phyloP scores from a whole-genome alignment of 192 early-diverging fungal species.

The Umbelopsis sp. region DNA sequence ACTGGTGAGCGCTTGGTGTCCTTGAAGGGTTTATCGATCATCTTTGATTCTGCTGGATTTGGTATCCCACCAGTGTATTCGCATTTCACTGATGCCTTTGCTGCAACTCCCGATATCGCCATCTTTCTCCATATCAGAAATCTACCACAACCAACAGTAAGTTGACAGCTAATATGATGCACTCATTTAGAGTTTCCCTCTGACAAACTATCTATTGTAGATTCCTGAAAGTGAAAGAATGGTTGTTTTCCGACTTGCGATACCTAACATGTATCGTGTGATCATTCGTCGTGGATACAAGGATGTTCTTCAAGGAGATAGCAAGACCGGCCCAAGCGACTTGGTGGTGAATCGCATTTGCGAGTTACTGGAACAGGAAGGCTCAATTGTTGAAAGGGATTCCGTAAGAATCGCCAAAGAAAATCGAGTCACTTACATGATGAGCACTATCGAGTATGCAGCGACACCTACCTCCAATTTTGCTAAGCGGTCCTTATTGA shows the following conservation, averaged over 20 bases:
- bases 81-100: constrained; percentile 28
- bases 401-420: background rate
- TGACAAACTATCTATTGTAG: background rate
- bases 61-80: constrained; percentile 20
- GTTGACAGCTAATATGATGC: background rate
- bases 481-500: background rate
- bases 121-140: constrained; percentile 27
- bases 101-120: constrained; percentile 16
- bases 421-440: background rate
- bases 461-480: background rate
- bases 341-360: constrained; percentile 3
- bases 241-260: constrained; percentile 12
- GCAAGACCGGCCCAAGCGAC: background rate
- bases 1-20: background rate
- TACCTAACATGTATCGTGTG: constrained; percentile 20
- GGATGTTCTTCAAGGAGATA: constrained; percentile 1
- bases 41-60: constrained; percentile 21
- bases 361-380: constrained; percentile 8
- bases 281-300: constrained; percentile 18
- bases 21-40: constrained; percentile 23
- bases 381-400: background rate
- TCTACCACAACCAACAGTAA: constrained; percentile 9
- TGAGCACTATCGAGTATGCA: constrained; percentile 9
- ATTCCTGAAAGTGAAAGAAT: background rate
- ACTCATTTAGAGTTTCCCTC: background rate